Evolutionary conservation across 1,139 yeast species (phyloP).

Genomic region (Maudiozyma humilis): DNA sequence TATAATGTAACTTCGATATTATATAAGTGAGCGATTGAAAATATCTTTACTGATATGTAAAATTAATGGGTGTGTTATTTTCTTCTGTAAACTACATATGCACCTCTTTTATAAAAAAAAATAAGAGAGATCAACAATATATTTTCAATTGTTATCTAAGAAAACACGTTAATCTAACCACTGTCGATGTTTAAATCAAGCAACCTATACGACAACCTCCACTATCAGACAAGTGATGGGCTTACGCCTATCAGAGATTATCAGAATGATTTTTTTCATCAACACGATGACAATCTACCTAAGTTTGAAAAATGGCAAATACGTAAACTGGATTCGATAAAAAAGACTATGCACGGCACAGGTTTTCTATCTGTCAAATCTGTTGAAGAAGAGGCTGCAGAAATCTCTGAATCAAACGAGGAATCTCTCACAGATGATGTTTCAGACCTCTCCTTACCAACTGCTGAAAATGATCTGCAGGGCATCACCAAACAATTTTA

Average conservation of each 20-base stretch:
- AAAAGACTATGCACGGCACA: too few species aligned
- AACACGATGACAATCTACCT: constrained; percentile 22
- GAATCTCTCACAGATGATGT: not conserved
- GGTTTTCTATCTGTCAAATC: too few species aligned
- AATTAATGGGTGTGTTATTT: not conserved
- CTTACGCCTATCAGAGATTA: constrained; percentile 31
- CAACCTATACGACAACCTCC: constrained; percentile 19
- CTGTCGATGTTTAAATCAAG: constrained; percentile 29
- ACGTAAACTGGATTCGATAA: constrained; percentile 3
- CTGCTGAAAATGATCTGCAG: not conserved
- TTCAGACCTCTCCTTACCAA: not conserved
- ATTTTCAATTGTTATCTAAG: too few species aligned
- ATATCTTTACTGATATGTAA: too few species aligned
- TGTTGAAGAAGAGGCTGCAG: too few species aligned
- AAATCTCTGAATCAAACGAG: not conserved
- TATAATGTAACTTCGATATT: not conserved
- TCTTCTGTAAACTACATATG: not conserved
- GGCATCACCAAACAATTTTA: constrained; percentile 15
- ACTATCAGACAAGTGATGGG: constrained; percentile 16
- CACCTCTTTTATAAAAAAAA: too few species aligned
- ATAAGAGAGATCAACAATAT: too few species aligned
- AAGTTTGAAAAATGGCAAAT: constrained; percentile 2
- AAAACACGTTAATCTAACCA: too few species aligned
- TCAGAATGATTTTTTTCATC: constrained; percentile 25
- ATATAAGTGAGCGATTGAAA: too few species aligned